Percentiles rank a stretch among this genome's conserved stretches.
These are phyloP conservation scores for Crepidotus variabilis DNA, from an alignment of 768 basidiomycete genomes.

Conservation along the genomic window DNA sequence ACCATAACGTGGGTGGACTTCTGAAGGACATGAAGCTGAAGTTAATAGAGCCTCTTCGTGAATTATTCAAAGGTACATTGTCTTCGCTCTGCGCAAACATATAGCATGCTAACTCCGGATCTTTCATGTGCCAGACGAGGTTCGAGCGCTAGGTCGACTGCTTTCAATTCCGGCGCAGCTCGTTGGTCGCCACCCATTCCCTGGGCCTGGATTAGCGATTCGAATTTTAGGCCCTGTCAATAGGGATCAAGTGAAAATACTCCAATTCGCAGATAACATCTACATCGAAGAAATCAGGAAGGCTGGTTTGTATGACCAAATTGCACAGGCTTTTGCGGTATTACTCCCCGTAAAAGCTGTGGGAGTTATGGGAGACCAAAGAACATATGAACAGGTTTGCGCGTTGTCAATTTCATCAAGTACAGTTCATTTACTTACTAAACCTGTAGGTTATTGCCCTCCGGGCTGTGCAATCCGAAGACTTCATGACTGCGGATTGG, in stretches of 20 bases:
- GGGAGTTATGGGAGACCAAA: constrained; percentile 94
- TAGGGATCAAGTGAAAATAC: constrained; percentile 85
- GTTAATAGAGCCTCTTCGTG: constrained; percentile 94
- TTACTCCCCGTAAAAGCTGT: constrained; percentile 94
- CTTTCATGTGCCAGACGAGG: constrained; percentile 67
- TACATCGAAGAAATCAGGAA: constrained; percentile 98
- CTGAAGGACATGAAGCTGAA: constrained; percentile 98
- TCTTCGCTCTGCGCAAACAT: constrained; percentile 1
- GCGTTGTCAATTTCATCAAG: background rate
- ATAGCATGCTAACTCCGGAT: background rate
- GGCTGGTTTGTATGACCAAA: constrained; percentile 88
- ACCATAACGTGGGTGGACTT: constrained; percentile 97
- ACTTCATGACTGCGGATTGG: constrained; percentile 99
- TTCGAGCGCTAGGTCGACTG: constrained; percentile 86
- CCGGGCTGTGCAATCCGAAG: constrained; percentile 94
- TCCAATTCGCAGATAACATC: constrained; percentile 90
- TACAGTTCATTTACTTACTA: constrained; percentile 7
- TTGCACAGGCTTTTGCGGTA: constrained; percentile 96
- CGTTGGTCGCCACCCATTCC: constrained; percentile 97
- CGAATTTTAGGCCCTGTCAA: constrained; percentile 96
- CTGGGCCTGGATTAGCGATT: constrained; percentile 96
- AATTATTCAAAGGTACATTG: constrained; percentile 90
- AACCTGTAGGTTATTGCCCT: constrained; percentile 77
- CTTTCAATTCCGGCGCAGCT: constrained; percentile 89
- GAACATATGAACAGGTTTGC: constrained; percentile 90